Base-by-base conservation (phyloP, 192 early-diverging fungal species). In the Linnemannia elongata region DNA sequence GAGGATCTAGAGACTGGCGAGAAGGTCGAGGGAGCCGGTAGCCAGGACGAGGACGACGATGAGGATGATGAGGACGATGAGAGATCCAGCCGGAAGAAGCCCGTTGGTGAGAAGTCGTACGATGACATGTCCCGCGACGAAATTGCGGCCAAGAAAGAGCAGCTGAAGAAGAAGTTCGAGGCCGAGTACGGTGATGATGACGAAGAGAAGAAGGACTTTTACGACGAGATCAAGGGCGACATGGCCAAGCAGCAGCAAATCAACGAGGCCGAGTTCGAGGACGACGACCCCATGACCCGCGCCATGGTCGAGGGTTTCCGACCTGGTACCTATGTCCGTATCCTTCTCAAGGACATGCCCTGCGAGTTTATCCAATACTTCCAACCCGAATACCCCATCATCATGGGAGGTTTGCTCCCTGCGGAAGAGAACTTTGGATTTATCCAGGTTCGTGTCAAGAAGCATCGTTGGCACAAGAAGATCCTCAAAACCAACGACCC, bases 401-500 rank as follows among this genome's bases (percentile, higher is more conserved):
- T 99, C 57, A 90, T 99, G 52, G 99, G 99, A 75, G 96, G 97
- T 12, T 89, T 99, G 7, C 92, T 98, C 76, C 86, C 95, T 39
- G 93, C 94, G 41, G 99, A 99, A 90, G 97, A 98, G 88, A 94
- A 95, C 38, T 96, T 97, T 92, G 97, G 98, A 70, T 97, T 99
- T 88, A 93, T 99, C 68, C 98, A 97, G 82, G 94, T 98, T 63
- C 95, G 98, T 82, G 95, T 99, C 85, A 99, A 99, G 91, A 96
- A 96, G 74, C 99, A 99, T 88, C 94, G 99, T 80, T 99, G 99
- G 99, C 94, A 97, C 84, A 94, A 94, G 76, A 96, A 95, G 88
- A 98, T 98, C 55, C 92, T 99, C 60, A 99, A 99, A 90, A 98
- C 96, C 22, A 98, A 98, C 82, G 99, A 99, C 86, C 99, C 99